Evolutionary conservation across 306 rosid species (phyloP).

Genomic region (Trifolium subterraneum): DNA sequence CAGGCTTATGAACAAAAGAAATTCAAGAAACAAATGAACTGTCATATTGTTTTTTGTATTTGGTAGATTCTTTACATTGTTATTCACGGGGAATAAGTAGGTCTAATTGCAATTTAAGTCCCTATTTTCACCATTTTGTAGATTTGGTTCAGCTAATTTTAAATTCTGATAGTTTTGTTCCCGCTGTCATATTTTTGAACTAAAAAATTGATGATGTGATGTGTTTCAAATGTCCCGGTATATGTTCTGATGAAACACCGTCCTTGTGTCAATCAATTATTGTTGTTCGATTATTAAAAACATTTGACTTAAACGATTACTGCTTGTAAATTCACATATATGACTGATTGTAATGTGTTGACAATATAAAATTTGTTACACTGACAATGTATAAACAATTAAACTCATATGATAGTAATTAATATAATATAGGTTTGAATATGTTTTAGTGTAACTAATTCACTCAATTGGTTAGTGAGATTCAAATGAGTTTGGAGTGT

Average conservation of each 20-base stretch:
- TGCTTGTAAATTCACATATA: too few relatives aligned
- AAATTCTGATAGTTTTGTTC: too few relatives aligned
- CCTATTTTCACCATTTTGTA: too few relatives aligned
- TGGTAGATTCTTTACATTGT: background rate
- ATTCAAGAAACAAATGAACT: background rate
- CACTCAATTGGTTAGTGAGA: background rate
- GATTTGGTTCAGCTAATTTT: too few relatives aligned
- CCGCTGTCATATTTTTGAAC: too few relatives aligned
- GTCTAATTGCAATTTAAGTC: too few relatives aligned
- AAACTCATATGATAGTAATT: background rate
- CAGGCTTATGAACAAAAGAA: background rate
- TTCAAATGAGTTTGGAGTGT: background rate
- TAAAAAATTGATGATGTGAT: too few relatives aligned
- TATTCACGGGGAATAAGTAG: too few relatives aligned
- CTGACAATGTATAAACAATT: background rate
- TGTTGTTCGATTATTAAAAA: background rate
- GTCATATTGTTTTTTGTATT: too few relatives aligned
- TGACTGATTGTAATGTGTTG: background rate
- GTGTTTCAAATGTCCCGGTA: too few relatives aligned
- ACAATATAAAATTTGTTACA: background rate
- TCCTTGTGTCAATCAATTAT: background rate
- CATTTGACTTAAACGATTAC: too few relatives aligned
- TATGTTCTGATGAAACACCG: too few relatives aligned
- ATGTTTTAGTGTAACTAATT: background rate
- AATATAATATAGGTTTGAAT: background rate